Evolutionary conservation across 495 filamentous ascomycete species (phyloP).

Genomic region (Xylaria grammica): DNA sequence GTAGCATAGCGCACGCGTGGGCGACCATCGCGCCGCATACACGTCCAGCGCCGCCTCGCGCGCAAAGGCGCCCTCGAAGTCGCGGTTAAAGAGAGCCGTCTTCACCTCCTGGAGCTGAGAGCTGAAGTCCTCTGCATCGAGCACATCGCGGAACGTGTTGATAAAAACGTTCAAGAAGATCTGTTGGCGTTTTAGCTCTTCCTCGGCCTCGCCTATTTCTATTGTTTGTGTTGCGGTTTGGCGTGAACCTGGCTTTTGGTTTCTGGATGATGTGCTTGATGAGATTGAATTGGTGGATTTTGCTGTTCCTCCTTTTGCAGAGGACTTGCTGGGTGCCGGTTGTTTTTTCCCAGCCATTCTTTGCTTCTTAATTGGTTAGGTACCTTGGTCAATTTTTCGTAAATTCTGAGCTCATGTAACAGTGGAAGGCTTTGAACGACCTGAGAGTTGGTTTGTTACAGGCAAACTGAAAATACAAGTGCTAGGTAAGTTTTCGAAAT

Average conservation of each 20-base stretch:
- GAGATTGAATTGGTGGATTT: neutral
- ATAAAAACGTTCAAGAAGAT: conserved; percentile 78
- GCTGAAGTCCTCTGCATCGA: conserved; percentile 42
- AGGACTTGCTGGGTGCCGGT: neutral
- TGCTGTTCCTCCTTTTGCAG: neutral
- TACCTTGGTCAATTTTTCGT: neutral
- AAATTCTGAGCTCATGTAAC: no score
- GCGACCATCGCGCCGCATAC: conserved; percentile 88
- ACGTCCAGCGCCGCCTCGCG: conserved; percentile 68
- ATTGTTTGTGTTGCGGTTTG: neutral
- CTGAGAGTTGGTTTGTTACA: no score
- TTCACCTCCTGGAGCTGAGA: conserved; percentile 79
- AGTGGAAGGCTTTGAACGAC: no score
- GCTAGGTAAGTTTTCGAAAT: no score
- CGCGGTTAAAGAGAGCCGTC: conserved; percentile 77
- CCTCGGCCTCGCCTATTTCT: neutral
- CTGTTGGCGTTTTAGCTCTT: conserved; percentile 64
- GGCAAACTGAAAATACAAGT: no score
- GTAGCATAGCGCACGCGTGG: conserved; percentile 81
- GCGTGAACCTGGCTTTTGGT: neutral
- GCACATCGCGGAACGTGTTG: conserved; percentile 57
- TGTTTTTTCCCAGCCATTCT: conserved; percentile 17
- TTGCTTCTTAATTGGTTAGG: neutral
- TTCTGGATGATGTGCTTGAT: neutral
- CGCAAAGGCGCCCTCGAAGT: conserved; percentile 83